These are phyloP conservation scores for Sequoia sempervirens DNA, from an alignment of 75 land plant species.

Conservation along the genomic window DNA sequence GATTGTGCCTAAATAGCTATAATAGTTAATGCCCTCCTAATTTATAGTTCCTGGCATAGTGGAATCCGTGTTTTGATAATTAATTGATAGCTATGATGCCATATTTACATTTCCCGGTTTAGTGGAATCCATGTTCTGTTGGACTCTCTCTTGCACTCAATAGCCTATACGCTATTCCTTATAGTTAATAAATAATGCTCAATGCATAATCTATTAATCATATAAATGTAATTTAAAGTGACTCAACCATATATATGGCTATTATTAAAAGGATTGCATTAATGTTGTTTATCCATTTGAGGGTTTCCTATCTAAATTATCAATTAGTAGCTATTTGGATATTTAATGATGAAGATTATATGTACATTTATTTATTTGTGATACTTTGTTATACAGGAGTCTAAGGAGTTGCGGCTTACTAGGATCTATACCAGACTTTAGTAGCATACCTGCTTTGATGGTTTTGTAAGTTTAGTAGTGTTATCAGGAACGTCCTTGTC, in stretches of 20 bases:
- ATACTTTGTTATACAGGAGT: conserved; percentile 21
- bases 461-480: conserved; percentile 14
- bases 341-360: not conserved
- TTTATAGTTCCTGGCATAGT: not conserved
- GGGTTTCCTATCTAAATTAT: not conserved
- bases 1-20: not conserved
- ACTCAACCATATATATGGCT: not conserved
- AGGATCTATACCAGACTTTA: conserved; percentile 27
- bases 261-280: not conserved
- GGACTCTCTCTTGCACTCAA: not conserved
- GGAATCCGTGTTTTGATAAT: too few species aligned
- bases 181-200: not conserved
- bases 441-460: not conserved
- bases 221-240: not conserved
- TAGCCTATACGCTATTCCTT: not conserved
- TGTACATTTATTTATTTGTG: not conserved
- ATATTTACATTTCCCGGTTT: not conserved
- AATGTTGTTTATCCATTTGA: not conserved
- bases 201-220: not conserved
- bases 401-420: conserved; percentile 31
- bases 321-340: not conserved
- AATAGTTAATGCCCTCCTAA: not conserved
- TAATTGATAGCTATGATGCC: not conserved
- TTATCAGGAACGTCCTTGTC: not conserved
- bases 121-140: not conserved